Conservation (phyloP, 2,329 filamentous ascomycete species). For the Phoma sp. region DNA sequence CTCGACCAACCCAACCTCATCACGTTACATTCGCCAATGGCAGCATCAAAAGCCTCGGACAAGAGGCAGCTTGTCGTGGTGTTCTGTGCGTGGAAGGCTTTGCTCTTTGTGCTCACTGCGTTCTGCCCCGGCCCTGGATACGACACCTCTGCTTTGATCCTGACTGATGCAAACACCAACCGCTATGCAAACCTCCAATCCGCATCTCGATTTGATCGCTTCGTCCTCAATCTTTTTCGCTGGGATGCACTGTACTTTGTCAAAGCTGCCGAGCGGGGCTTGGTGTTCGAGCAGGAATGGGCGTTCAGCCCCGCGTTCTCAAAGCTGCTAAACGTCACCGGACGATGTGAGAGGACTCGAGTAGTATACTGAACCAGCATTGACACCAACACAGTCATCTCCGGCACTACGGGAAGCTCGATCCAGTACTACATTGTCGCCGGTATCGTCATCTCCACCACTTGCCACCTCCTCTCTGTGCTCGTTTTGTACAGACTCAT, state of each 20-base stretch:
- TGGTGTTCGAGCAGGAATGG: conserved; percentile 84
- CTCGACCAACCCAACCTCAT: conserved; percentile 6
- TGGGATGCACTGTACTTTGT: conserved; percentile 87
- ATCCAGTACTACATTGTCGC: conserved; percentile 54
- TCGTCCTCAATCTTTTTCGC: conserved; percentile 68
- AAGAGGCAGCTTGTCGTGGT: conserved; percentile 28
- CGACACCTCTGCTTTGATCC: conserved; percentile 75
- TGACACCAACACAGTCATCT: conserved; percentile 49
- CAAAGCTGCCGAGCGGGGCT: conserved; percentile 67
- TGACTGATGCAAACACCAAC: conserved; percentile 47
- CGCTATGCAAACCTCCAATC: conserved; percentile 29
- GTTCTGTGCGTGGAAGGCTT: conserved; percentile 71
- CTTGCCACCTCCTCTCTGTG: conserved; percentile 79
- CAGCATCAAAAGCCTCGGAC: not conserved
- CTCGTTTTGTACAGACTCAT: conserved; percentile 75
- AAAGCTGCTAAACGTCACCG: conserved; percentile 51
- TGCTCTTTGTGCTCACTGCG: conserved; percentile 69
- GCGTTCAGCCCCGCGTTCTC: conserved; percentile 73
- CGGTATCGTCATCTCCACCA: conserved; percentile 72
- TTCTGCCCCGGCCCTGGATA: conserved; percentile 70
- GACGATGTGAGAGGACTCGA: conserved; percentile 48
- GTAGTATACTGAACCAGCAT: conserved; percentile 11
- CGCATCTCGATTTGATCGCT: conserved; percentile 32
- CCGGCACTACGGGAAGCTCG: conserved; percentile 11
- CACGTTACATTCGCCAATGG: conserved; percentile 3